A percentile compares a stretch with the other conserved stretches of the same genome.
Evolutionary conservation across 2,329 filamentous ascomycete genomes (phyloP).

Genomic region (Claviceps humidiphila): DNA sequence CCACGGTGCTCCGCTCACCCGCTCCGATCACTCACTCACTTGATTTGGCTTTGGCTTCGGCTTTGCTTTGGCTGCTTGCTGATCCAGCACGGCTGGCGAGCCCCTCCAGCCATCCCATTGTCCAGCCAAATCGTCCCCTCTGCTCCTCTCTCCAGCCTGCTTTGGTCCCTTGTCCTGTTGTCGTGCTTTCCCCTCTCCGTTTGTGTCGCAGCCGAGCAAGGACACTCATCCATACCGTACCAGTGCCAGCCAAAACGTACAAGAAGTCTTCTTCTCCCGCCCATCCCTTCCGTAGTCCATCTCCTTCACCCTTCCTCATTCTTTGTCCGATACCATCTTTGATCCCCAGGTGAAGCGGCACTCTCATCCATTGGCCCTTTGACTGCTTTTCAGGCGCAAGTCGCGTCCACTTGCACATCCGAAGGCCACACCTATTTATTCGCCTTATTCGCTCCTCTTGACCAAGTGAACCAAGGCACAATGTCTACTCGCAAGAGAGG

Average conservation of each 20-base stretch:
- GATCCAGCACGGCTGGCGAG: background rate
- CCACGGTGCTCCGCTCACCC: background rate
- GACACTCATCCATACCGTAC: background rate
- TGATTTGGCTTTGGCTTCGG: background rate
- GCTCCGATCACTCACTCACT: background rate
- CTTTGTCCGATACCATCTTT: background rate
- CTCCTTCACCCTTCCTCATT: background rate
- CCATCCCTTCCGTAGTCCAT: background rate
- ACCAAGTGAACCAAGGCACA: conserved; percentile 7
- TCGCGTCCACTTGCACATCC: conserved; percentile 5
- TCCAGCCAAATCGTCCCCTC: background rate
- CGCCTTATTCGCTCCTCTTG: background rate
- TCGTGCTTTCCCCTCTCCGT: background rate
- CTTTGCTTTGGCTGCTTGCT: background rate
- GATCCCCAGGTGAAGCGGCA: background rate
- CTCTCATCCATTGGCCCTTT: conserved; percentile 1
- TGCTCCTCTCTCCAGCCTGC: background rate
- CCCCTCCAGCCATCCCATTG: background rate
- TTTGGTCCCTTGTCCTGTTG: background rate
- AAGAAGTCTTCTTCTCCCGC: conserved; percentile 7
- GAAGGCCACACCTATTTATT: background rate
- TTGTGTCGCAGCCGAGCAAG: conserved; percentile 1
- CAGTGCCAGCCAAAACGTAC: conserved; percentile 6
- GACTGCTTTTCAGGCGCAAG: background rate
- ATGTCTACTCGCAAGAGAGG: conserved; percentile 43